phyloP scores from a whole-genome alignment of 345 rosid species.

The Boechera divaricarpa region DNA sequence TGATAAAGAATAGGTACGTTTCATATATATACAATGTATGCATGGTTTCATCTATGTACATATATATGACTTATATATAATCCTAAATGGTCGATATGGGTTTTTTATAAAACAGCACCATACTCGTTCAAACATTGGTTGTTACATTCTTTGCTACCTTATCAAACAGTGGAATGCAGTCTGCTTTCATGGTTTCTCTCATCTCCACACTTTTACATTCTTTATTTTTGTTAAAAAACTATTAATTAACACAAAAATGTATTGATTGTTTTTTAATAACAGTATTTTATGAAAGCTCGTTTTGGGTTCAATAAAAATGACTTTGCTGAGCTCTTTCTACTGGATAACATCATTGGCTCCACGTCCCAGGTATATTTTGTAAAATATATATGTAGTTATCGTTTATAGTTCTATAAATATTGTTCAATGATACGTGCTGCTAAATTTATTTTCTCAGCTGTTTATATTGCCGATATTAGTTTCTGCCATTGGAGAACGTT shows the following conservation, averaged over 20 bases:
- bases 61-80: not conserved
- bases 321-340: constrained; percentile 72
- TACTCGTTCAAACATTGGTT: constrained; percentile 67
- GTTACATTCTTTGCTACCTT: constrained; percentile 77
- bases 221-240: not conserved
- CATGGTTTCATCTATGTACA: too few species aligned
- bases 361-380: constrained; percentile 62
- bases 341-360: constrained; percentile 55
- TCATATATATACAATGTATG: not conserved
- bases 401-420: not conserved
- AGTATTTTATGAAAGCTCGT: constrained; percentile 88
- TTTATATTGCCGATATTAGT: constrained; percentile 68
- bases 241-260: not conserved
- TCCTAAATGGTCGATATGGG: not conserved
- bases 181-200: constrained; percentile 60
- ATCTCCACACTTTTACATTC: not conserved
- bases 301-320: constrained; percentile 77
- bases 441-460: constrained; percentile 52
- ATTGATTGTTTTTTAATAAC: not conserved
- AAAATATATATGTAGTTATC: not conserved
- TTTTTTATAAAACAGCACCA: constrained; percentile 53
- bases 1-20: constrained; percentile 64
- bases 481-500: constrained; percentile 60
- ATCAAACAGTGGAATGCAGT: constrained; percentile 62
- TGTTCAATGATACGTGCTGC: not conserved